These are phyloP conservation scores for Bolboschoenus planiculmis DNA, from an alignment of 176 grass and related monocot species.

Conservation along the genomic window DNA sequence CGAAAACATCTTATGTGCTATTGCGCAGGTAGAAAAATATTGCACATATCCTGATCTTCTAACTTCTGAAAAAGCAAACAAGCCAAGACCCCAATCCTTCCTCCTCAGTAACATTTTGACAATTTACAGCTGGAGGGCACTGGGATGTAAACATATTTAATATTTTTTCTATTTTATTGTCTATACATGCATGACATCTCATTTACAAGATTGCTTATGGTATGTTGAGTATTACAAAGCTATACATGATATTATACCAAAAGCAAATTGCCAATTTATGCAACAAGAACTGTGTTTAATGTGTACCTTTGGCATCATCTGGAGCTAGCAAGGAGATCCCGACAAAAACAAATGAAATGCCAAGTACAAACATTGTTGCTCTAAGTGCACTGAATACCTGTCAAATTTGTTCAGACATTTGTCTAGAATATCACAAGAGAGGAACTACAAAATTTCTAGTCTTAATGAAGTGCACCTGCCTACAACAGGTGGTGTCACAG, in stretches of 20 bases:
- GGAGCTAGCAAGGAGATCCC: constrained; percentile 94
- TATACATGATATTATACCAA: background rate
- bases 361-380: constrained; percentile 86
- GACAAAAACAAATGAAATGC: constrained; percentile 83
- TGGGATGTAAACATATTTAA: background rate
- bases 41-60: background rate
- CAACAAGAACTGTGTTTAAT: background rate
- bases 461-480: constrained; percentile 8
- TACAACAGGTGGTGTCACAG: background rate
- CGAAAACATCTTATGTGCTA: background rate
- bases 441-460: constrained; percentile 20
- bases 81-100: background rate
- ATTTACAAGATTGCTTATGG: background rate
- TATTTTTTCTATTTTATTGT: background rate
- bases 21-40: background rate
- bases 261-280: background rate
- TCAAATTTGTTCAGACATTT: constrained; percentile 22
- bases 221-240: background rate
- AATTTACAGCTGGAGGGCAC: background rate
- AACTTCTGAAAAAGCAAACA: background rate
- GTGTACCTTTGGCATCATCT: constrained; percentile 82
- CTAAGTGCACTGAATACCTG: constrained; percentile 83
- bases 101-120: background rate
- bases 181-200: background rate
- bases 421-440: background rate